phyloP scores from a whole-genome alignment of 441 rosid species.

The Pelargonium myrrhifolium region DNA sequence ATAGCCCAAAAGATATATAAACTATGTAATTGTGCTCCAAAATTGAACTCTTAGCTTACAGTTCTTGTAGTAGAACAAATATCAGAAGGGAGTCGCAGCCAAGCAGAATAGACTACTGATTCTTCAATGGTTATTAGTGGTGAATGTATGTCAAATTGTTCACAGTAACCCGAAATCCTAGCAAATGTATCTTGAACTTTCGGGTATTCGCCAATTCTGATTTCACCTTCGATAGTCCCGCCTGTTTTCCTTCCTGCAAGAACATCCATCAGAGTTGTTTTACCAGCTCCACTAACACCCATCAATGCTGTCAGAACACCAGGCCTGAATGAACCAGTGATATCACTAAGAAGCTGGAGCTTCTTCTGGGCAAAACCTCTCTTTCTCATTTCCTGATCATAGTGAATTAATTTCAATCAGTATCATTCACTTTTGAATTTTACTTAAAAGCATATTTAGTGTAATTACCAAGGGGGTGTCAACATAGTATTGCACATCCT shows the following conservation, averaged over 20 bases:
- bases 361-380: slow-evolving; percentile 31
- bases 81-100: slow-evolving; percentile 46
- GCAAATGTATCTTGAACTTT: slow-evolving; percentile 54
- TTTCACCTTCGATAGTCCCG: slow-evolving; percentile 51
- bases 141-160: slow-evolving; percentile 60
- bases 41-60: slow-evolving; percentile 25
- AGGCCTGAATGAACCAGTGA: slow-evolving; percentile 55
- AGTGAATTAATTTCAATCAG: not conserved
- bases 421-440: not conserved
- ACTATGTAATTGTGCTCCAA: not conserved
- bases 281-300: slow-evolving; percentile 80
- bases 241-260: slow-evolving; percentile 61
- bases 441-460: too few species aligned
- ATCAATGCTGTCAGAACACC: slow-evolving; percentile 61
- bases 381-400: slow-evolving; percentile 41
- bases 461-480: slow-evolving; percentile 53
- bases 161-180: slow-evolving; percentile 61
- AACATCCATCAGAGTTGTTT: slow-evolving; percentile 69
- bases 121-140: slow-evolving; percentile 55
- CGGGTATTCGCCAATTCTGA: slow-evolving; percentile 48
- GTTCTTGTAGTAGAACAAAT: slow-evolving; percentile 32
- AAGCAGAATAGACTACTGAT: slow-evolving; percentile 51
- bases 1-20: too few species aligned
- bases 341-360: slow-evolving; percentile 44
- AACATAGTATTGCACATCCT: slow-evolving; percentile 49